Evolutionary conservation across 805 yeast genomes (phyloP).

Genomic region (Wickerhamomyces bovis): DNA sequence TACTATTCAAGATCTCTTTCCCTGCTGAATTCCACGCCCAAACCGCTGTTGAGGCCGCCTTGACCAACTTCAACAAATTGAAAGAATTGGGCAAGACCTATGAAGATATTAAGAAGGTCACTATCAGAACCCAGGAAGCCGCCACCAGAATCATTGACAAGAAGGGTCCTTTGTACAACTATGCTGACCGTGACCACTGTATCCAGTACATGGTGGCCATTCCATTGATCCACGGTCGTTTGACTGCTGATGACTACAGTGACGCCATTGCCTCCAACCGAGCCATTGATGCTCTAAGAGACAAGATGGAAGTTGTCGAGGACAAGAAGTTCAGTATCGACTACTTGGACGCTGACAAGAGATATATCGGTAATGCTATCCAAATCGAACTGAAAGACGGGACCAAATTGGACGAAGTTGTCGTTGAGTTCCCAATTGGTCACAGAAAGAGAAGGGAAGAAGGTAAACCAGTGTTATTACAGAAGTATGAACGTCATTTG

Average conservation of each 20-base stretch:
- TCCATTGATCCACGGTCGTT: slow-evolving; percentile 47
- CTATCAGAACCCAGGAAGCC: slow-evolving; percentile 55
- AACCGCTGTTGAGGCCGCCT: slow-evolving; percentile 56
- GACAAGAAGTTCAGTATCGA: slow-evolving; percentile 43
- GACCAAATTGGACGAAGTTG: slow-evolving; percentile 43
- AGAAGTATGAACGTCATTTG: slow-evolving; percentile 47
- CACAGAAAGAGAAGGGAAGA: slow-evolving; percentile 54
- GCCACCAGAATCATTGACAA: slow-evolving; percentile 56
- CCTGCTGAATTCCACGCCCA: slow-evolving; percentile 66
- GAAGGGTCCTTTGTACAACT: slow-evolving; percentile 53
- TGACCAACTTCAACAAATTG: slow-evolving; percentile 36
- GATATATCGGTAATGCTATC: slow-evolving; percentile 52
- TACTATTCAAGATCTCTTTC: slow-evolving; percentile 53
- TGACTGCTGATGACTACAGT: slow-evolving; percentile 53
- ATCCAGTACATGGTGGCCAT: slow-evolving; percentile 59
- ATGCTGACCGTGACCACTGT: slow-evolving; percentile 62
- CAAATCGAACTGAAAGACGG: slow-evolving; percentile 49
- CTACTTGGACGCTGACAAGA: slow-evolving; percentile 50
- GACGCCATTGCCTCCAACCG: slow-evolving; percentile 47
- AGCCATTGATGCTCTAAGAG: slow-evolving; percentile 44
- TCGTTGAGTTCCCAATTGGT: slow-evolving; percentile 52
- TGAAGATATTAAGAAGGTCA: slow-evolving; percentile 43
- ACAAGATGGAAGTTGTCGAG: slow-evolving; percentile 48
- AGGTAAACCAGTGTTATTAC: slow-evolving; percentile 47
- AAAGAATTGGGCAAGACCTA: slow-evolving; percentile 34